Base-by-base conservation (phyloP, 2,329 filamentous ascomycete species). In the Mollisiaceae sp. region DNA sequence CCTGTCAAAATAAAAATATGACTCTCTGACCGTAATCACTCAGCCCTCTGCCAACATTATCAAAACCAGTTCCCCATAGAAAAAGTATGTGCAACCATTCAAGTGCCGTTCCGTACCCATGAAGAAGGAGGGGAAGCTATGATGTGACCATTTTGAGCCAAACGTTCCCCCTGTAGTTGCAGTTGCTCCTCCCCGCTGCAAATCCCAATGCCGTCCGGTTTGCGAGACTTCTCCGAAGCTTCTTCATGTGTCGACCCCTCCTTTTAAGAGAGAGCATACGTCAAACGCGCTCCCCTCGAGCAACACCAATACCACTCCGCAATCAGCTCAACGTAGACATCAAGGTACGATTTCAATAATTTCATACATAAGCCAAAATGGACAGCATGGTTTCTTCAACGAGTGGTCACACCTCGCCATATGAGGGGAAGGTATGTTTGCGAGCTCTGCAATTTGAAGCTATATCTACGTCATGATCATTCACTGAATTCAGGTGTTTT, bases 401-500 rank as follows among this genome's bases (percentile, higher is more conserved):
- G 27, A 32, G 43, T 38, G 59, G n/a, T 36, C 47, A 62, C 60
- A 62, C 47, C 15, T 50, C 59, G 11, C 18, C 38, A 11, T 52
- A 56, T 38, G 55, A 58, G 45, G 65, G 65, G 35, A 65, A 67
- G 63, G 65, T 65, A 60, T n/a, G 59, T 58, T 11, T 27, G 18
- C 45, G 8, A 27, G n/a, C 41, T n/a, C 18, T n/a, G 18, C 11
- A 54, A 54, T 32, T 27, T 59, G 41, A 14, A 52, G 9, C 22
- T 59, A 11, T 45, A 45, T 38, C 67, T 55, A 59, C 58, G 59
- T 59, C 57, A 64, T 56, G 58, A 43, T 24, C 55, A 63, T 50
- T 11, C 50, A 56, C 62, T 69, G 59, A 70, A 24, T 15, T 54
- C 2, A 35, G 38, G 20, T 20, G 24, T 39, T 62, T 60, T 36